Evolutionary conservation across 2,329 filamentous ascomycete species (phyloP), one percentile per base, ranked within the genome.

Genomic region (Coniochaeta pulveracea): DNA sequence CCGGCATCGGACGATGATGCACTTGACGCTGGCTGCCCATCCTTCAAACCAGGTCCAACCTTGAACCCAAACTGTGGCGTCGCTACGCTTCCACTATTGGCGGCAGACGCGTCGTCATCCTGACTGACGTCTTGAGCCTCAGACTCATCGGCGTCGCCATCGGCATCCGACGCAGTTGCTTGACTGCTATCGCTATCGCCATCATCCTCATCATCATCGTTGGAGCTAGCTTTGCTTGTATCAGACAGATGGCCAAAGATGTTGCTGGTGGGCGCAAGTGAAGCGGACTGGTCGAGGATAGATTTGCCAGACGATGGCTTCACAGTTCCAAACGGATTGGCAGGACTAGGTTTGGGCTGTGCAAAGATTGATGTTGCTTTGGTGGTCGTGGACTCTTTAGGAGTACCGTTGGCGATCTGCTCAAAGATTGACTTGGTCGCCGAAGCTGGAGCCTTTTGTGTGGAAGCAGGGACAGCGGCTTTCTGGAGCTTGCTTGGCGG

Each of bases 171-270:
- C 17, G 35, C 30, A 3, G 30, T 33, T 10, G 18, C 22, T n/a
- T 23, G 19, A 11, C 15, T 36, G 4, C 44, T 45, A 26, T 47
- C 46, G 21, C 18, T 36, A 18, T 32, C 35, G 31, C 44, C 46
- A 10, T 59, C 61, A 12, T 52, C 57, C 38, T 63, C 55, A 4
- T 49, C 60, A 25, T 60, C 55, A 37, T 61, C 61, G 22, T 61
- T 57, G 1, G 64, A 64, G 40, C 70, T 74, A 33, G 64, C 70
- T 49, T 69, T 69, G 25, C 68, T 71, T 19, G 56, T 59, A 44
- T 72, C 69, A 2, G 72, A 76, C 6, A 77, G 59, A 42, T 76
- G 69, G 16, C 64, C 65, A 45, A 79, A 79, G 32, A 76, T 74
- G 45, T 77, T 76, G 28, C 52, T 44, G 26, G 51, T 45, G 1